These are phyloP conservation scores for Tulasnella sp. DNA, from an alignment of 768 basidiomycete species.

Conservation along the genomic window DNA sequence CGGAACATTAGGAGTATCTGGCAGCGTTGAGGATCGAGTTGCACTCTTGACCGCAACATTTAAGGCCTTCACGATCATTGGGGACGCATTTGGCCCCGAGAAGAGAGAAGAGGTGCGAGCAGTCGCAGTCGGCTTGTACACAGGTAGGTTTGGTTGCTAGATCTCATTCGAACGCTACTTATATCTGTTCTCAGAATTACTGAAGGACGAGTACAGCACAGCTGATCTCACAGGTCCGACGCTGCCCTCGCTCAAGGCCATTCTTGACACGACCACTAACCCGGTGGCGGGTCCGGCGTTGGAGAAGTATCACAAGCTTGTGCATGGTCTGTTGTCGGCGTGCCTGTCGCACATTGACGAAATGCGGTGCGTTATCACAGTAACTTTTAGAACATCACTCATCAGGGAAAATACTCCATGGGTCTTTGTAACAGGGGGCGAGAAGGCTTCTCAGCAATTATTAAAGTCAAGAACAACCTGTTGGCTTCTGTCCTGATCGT, in stretches of 20 bases:
- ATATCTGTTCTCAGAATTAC: slow-evolving; percentile 45
- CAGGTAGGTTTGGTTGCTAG: slow-evolving; percentile 41
- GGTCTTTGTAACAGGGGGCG: slow-evolving; percentile 50
- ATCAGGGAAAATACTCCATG: neutral
- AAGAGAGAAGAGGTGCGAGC: slow-evolving; percentile 70
- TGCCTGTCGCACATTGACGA: slow-evolving; percentile 83
- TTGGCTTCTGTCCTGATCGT: slow-evolving; percentile 77
- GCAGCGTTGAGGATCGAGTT: slow-evolving; percentile 43
- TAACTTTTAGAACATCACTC: slow-evolving; percentile 26
- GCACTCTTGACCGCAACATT: slow-evolving; percentile 59
- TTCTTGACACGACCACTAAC: slow-evolving; percentile 48
- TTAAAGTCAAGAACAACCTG: slow-evolving; percentile 87
- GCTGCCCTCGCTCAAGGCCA: slow-evolving; percentile 65
- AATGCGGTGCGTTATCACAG: slow-evolving; percentile 55
- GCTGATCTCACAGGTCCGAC: slow-evolving; percentile 74
- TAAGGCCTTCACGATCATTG: slow-evolving; percentile 51
- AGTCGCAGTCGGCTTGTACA: slow-evolving; percentile 70
- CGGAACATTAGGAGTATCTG: neutral
- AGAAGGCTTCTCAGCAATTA: slow-evolving; percentile 60
- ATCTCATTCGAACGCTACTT: neutral
- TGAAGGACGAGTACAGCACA: slow-evolving; percentile 78
- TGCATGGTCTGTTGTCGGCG: slow-evolving; percentile 78
- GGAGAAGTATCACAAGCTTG: slow-evolving; percentile 49
- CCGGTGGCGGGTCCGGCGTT: slow-evolving; percentile 32
- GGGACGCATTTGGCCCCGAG: slow-evolving; percentile 45